phyloP scores from a whole-genome alignment of 331 rosid species.

The Ulmus americana region DNA sequence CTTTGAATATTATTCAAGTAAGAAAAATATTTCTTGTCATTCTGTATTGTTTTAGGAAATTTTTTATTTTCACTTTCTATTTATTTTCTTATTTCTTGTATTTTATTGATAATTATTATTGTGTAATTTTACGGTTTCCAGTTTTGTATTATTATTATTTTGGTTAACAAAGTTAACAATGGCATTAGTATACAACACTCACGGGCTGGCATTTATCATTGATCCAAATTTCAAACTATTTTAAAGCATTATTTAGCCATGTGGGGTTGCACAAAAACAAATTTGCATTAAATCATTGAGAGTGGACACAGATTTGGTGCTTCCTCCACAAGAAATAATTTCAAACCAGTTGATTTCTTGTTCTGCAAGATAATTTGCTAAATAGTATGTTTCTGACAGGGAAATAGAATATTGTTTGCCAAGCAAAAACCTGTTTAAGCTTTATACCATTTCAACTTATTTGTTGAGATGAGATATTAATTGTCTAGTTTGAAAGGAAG shows the following conservation, averaged over 20 bases:
- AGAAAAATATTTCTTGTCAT: too few relatives aligned
- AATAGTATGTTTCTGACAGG: slow-evolving; percentile 9
- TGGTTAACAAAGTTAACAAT: too few relatives aligned
- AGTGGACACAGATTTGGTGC: slow-evolving; percentile 43
- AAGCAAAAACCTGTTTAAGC: neutral
- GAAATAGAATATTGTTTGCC: slow-evolving; percentile 29
- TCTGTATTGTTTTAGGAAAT: too few relatives aligned
- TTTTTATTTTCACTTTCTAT: too few relatives aligned
- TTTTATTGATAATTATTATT: too few relatives aligned
- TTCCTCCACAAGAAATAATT: slow-evolving; percentile 50
- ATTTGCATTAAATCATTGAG: slow-evolving; percentile 52
- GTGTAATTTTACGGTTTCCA: too few relatives aligned
- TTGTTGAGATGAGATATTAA: neutral
- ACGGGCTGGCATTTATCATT: slow-evolving; percentile 80
- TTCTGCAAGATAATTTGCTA: slow-evolving; percentile 56
- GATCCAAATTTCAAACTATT: slow-evolving; percentile 67
- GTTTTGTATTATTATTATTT: too few relatives aligned
- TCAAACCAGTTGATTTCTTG: slow-evolving; percentile 64
- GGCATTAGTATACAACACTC: slow-evolving; percentile 33
- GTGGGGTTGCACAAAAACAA: slow-evolving; percentile 67
- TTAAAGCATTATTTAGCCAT: slow-evolving; percentile 65
- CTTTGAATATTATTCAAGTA: too few relatives aligned
- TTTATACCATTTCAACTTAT: slow-evolving; percentile 1
- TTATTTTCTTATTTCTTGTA: too few relatives aligned
- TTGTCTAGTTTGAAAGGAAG: neutral